Evolutionary conservation across 768 basidiomycete genomes (phyloP).

Genomic region (Boletales sp.): DNA sequence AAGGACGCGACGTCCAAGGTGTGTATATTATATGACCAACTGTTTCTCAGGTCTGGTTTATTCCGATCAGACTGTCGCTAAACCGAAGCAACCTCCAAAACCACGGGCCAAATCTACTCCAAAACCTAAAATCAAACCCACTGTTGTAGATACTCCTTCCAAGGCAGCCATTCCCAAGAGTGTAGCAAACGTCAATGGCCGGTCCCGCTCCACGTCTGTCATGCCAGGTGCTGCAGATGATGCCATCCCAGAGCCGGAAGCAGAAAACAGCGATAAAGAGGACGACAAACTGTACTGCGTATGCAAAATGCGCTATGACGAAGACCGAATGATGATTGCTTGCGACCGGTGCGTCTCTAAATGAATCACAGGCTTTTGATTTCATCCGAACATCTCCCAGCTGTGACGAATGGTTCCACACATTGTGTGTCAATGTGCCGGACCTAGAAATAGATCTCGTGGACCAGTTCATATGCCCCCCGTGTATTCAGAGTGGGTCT

Average conservation of each 20-base stretch:
- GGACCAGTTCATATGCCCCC: conserved; percentile 88
- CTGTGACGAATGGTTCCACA: conserved; percentile 95
- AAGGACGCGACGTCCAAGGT: conserved; percentile 25
- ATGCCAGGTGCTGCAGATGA: conserved; percentile 50
- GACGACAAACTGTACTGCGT: conserved; percentile 78
- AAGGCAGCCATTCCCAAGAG: conserved; percentile 20
- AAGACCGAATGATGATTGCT: conserved; percentile 88
- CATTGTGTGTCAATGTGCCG: conserved; percentile 76
- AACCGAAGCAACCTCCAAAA: conserved; percentile 30
- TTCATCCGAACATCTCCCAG: conserved; percentile 35
- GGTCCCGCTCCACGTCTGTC: conserved; percentile 70
- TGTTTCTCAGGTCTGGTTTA: neutral
- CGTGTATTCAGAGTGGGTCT: conserved; percentile 68
- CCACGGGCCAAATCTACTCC: conserved; percentile 28
- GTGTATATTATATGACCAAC: neutral
- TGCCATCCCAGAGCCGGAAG: conserved; percentile 46
- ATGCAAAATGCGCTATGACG: conserved; percentile 84
- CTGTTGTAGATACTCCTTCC: conserved; percentile 5
- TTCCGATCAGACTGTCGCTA: conserved; percentile 16
- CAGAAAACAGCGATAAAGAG: conserved; percentile 40
- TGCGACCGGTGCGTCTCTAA: conserved; percentile 70
- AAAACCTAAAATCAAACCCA: conserved; percentile 27
- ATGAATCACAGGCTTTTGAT: neutral
- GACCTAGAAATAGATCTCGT: conserved; percentile 83
- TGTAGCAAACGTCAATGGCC: conserved; percentile 30